phyloP scores from a whole-genome alignment of 2,329 filamentous ascomycete genomes.

The Colletotrichum sublineola region DNA sequence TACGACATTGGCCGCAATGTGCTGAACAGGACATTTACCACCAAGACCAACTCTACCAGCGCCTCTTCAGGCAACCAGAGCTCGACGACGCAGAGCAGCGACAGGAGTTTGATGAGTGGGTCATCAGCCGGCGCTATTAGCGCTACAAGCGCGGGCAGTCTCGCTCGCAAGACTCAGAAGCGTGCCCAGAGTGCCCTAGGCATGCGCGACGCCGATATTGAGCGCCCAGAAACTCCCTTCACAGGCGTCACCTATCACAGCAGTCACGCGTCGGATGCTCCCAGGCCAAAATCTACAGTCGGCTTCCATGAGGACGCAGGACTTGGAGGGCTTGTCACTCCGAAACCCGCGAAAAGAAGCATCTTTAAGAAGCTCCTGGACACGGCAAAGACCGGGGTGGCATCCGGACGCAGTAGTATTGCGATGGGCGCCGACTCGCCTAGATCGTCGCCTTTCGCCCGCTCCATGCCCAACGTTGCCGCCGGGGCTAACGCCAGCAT shows the following conservation, averaged over 20 bases:
- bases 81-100: constrained; percentile 81
- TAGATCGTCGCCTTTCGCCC: constrained; percentile 59
- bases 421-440: constrained; percentile 67
- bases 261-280: constrained; percentile 79
- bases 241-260: constrained; percentile 92
- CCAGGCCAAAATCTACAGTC: constrained; percentile 74
- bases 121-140: constrained; percentile 91
- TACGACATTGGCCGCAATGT: constrained; percentile 80
- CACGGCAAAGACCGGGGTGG: constrained; percentile 92
- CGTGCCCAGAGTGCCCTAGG: constrained; percentile 76
- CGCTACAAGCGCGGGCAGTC: constrained; percentile 93
- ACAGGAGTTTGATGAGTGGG: constrained; percentile 93
- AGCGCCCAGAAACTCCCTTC: constrained; percentile 73
- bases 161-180: constrained; percentile 80
- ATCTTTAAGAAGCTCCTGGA: constrained; percentile 98
- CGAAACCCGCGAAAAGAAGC: constrained; percentile 84
- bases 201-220: constrained; percentile 67
- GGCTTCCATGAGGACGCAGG: constrained; percentile 77
- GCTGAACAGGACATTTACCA: constrained; percentile 85
- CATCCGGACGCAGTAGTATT: constrained; percentile 88
- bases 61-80: constrained; percentile 81
- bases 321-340: constrained; percentile 82
- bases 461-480: constrained; percentile 55
- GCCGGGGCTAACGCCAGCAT: constrained; percentile 62
- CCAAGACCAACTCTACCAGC: constrained; percentile 86